A percentile compares a stretch with the other conserved stretches of the same genome.
phyloP scores from a whole-genome alignment of 2,329 filamentous ascomycete species.

The Aspergillus ochraceus region DNA sequence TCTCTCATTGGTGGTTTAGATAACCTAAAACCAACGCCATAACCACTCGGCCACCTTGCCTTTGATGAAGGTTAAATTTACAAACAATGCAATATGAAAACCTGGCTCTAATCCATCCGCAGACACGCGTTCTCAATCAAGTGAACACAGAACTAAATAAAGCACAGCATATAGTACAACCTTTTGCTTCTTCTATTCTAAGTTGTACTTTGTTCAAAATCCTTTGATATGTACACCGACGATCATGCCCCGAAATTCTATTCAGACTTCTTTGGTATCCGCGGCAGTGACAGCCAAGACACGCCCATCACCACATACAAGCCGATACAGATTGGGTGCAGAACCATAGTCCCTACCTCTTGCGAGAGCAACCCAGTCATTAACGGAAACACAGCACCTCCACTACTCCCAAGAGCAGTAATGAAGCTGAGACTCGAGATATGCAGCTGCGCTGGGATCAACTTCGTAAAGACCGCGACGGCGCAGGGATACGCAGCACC shows the following conservation, averaged over 20 bases:
- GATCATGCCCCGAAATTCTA: background rate
- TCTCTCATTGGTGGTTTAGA: slow-evolving; percentile 7
- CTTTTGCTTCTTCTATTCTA: too few species aligned
- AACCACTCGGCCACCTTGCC: slow-evolving; percentile 13
- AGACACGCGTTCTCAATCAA: too few species aligned
- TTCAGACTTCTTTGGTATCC: background rate
- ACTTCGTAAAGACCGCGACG: slow-evolving; percentile 60
- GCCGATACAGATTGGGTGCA: background rate
- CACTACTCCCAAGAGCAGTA: background rate
- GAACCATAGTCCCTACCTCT: background rate
- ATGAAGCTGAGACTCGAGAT: background rate
- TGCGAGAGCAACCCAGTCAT: background rate
- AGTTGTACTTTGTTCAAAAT: too few species aligned
- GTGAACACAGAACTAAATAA: too few species aligned
- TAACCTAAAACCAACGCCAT: slow-evolving; percentile 11
- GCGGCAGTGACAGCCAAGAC: background rate
- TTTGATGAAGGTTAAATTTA: background rate
- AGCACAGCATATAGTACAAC: too few species aligned
- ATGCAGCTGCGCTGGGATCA: background rate
- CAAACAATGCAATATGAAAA: too few species aligned
- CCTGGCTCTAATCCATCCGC: too few species aligned
- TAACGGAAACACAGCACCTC: background rate
- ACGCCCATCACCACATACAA: background rate
- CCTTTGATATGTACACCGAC: too few species aligned
- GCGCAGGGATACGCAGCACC: slow-evolving; percentile 80